Evolutionary conservation across 495 filamentous ascomycete genomes (phyloP), one percentile per base, ranked within the genome.

Genomic region (Neurospora africana): DNA sequence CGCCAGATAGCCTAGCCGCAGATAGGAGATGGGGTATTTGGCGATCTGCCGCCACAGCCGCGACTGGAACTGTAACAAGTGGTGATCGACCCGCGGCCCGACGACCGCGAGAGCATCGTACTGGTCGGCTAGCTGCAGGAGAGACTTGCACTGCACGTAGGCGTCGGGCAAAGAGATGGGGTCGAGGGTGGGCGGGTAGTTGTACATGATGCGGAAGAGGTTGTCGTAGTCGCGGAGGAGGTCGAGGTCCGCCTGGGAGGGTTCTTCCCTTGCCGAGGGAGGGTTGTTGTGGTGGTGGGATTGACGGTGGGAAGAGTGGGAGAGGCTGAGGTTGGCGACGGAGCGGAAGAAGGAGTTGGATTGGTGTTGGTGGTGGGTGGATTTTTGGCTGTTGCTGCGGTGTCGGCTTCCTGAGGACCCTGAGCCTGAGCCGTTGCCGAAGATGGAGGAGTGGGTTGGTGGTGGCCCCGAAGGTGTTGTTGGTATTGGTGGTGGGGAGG

Each of bases 41-140:
- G 93, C 92, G 71, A 97, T 95, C 76, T 97, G 93, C 78, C 95
- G 95, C 89, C 93, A 97, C 0, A 97, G 86, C 19, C 92, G 86
- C 36, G 90, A 91, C 73, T 94, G 92, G 80, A 97, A 98, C 71
- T 94, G 93, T 2, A 98, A 84, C 4, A 98, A 83, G 79, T 98
- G 93, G 83, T 98, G 93, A 77, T 98, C 93, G 11, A 97, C 90
- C n/a, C 94, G 88, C 1, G 92, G 91, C 0, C 94, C 94, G 19
- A 97, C 92, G 19, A 97, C 92, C 23, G 89, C 84, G 10, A 97
- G 86, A 4, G 94, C 93, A 79, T 98, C 94, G 83, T 97, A 97
- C 84, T 94, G 92, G 78, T 97, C 94, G 9, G 92, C 94, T 41
- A 97, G 84, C 21, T 86, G 87, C 40, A 97, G 87, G 8, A 97